Evolutionary conservation across 192 early-diverging fungal genomes (phyloP), one percentile per base, ranked within the genome.

Genomic region (Oehlia diaphana): DNA sequence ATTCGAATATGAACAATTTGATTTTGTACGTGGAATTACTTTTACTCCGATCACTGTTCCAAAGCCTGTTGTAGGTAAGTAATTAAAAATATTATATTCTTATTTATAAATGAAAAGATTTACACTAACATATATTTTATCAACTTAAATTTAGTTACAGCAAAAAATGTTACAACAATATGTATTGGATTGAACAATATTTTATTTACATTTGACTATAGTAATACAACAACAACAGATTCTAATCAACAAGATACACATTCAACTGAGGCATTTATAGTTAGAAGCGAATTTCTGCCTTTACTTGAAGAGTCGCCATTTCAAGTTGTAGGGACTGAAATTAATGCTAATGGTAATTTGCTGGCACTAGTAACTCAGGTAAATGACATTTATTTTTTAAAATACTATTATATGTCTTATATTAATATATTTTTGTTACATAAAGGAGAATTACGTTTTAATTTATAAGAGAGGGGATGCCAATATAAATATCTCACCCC

Each of bases 371-470:
- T 74, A 10, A 74, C 73, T 61, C 28, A 61, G 73, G 73, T 74
- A 61, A 74, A 74, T 74, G 2, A 61, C 13, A 68, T 28, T 68
- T 26, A 4, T 47, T 47, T 47, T 47, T 47, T 1, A 47, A 37
- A 68, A 33, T 33, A 31, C 28, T 6, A 4, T 53, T 53, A 5
- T 58, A 31, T 35, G 28, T 12, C 28, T n/a, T 37, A 9, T 31
- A 37, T 35, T 9, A 19, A 35, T 37, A 31, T 68, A 21, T 35
- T 68, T 37, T 8, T 37, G 0, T 19, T 19, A 42, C 12, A 21
- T 69, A 39, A 31, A 73, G 73, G 73, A 74, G 16, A 74, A 62
- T 74, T 74, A 62, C 16, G 62, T 74, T 33, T 37, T 58, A 37
- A 62, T 74, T 23, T 74, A 35, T n/a, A 74, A 74, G n/a, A 23